A percentile compares a stretch with the other conserved stretches of the same genome.
phyloP scores from a whole-genome alignment of 257 asterid genomes.

The Plantago ovata region DNA sequence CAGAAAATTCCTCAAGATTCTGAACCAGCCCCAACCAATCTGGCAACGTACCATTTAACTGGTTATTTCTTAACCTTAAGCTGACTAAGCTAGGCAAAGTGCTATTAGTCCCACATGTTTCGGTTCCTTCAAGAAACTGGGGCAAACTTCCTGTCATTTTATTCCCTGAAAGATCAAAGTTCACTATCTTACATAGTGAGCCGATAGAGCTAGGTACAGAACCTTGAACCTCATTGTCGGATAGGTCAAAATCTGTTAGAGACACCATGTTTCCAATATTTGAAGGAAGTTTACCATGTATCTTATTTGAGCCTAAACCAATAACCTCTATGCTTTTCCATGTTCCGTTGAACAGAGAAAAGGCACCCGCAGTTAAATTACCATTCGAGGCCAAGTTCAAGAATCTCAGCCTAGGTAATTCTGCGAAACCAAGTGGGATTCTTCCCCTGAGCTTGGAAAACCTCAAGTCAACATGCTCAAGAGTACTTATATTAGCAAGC shows the following conservation, averaged over 20 bases:
- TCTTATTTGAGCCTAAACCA: constrained; percentile 21
- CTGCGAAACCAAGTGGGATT: constrained; percentile 36
- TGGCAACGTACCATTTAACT: constrained; percentile 35
- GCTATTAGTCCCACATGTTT: constrained; percentile 19
- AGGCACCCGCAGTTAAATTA: constrained; percentile 32
- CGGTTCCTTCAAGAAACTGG: constrained; percentile 29
- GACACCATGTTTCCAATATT: constrained; percentile 34
- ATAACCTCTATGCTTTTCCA: constrained; percentile 42
- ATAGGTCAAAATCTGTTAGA: constrained; percentile 27
- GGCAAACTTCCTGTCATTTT: constrained; percentile 37
- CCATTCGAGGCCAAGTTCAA: constrained; percentile 36
- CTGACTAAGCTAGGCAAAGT: constrained; percentile 28
- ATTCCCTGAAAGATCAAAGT: constrained; percentile 32
- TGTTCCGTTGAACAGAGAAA: constrained; percentile 26
- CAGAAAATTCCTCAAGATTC: constrained; percentile 28
- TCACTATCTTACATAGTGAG: constrained; percentile 34
- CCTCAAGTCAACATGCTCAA: constrained; percentile 35
- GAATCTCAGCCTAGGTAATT: constrained; percentile 28
- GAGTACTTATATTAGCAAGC: constrained; percentile 44
- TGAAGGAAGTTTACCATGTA: constrained; percentile 41
- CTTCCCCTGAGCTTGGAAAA: constrained; percentile 37
- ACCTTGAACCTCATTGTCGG: constrained; percentile 35
- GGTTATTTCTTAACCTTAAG: constrained; percentile 29
- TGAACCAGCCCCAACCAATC: constrained; percentile 37
- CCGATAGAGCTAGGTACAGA: constrained; percentile 39